A percentile compares a stretch with the other conserved stretches of the same genome.
phyloP scores from a whole-genome alignment of 2,329 filamentous ascomycete species.

The Fusarium devonianum region DNA sequence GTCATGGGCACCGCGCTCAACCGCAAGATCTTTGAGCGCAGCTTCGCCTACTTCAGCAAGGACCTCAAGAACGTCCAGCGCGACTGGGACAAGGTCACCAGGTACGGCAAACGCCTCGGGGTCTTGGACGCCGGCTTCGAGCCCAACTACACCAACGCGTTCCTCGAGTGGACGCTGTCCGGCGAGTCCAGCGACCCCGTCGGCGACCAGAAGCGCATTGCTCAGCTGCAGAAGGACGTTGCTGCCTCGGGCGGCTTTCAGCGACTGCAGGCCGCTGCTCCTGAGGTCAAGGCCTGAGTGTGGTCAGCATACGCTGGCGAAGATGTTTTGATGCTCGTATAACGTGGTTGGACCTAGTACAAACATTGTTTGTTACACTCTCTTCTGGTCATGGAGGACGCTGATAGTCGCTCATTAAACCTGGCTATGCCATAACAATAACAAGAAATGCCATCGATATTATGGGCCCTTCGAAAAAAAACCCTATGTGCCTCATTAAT shows the following conservation, averaged over 20 bases:
- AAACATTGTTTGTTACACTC: conserved; percentile 20
- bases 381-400: conserved; percentile 13
- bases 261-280: conserved; percentile 48
- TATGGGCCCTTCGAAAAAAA: too few relatives aligned
- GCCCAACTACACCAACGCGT: conserved; percentile 79
- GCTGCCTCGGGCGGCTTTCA: conserved; percentile 70
- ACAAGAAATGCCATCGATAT: conserved; percentile 10
- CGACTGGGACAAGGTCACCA: conserved; percentile 81
- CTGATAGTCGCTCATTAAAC: conserved; percentile 20
- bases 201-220: conserved; percentile 80
- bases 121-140: conserved; percentile 69
- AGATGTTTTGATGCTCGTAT: not conserved
- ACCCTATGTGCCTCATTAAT: too few relatives aligned
- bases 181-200: conserved; percentile 70
- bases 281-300: conserved; percentile 27
- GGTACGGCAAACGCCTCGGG: conserved; percentile 76
- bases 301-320: not conserved
- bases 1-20: conserved; percentile 73
- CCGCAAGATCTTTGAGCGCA: conserved; percentile 81
- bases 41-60: conserved; percentile 77
- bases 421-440: conserved; percentile 8
- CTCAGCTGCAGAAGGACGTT: conserved; percentile 70
- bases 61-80: conserved; percentile 77
- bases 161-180: conserved; percentile 70
- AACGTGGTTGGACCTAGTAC: conserved; percentile 8